These are phyloP conservation scores for Ophiostoma sp. DNA, from an alignment of 2,329 filamentous ascomycete genomes.

Conservation along the genomic window DNA sequence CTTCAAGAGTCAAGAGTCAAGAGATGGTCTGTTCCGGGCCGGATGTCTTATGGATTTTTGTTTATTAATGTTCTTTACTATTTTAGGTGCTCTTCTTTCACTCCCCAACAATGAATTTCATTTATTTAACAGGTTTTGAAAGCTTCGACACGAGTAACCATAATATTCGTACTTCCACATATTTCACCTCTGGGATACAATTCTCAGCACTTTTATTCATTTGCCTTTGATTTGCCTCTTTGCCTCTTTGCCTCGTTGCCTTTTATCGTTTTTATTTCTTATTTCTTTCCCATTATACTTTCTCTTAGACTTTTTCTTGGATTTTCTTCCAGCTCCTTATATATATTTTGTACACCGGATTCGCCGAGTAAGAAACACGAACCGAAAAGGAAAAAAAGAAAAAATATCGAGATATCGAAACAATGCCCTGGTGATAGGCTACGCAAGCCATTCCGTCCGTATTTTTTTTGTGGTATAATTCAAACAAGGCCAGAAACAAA, in stretches of 20 bases:
- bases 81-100: neutral
- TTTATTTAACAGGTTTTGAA: neutral
- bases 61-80: neutral
- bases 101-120: neutral
- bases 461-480: neutral
- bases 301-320: neutral
- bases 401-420: neutral
- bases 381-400: neutral
- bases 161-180: neutral
- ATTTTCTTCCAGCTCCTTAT: neutral
- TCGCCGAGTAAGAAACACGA: neutral
- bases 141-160: neutral
- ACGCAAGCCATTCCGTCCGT: neutral
- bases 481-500: neutral
- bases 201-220: neutral
- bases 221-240: neutral
- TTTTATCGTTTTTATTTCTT: neutral
- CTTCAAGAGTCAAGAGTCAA: neutral
- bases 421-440: neutral
- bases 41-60: neutral
- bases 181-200: neutral
- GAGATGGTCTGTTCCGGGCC: neutral
- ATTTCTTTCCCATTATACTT: neutral
- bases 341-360: conserved; percentile 10
- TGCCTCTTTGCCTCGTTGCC: neutral